phyloP scores from a whole-genome alignment of 2,329 filamentous ascomycete species.

The Penicillium psychrosexuale region DNA sequence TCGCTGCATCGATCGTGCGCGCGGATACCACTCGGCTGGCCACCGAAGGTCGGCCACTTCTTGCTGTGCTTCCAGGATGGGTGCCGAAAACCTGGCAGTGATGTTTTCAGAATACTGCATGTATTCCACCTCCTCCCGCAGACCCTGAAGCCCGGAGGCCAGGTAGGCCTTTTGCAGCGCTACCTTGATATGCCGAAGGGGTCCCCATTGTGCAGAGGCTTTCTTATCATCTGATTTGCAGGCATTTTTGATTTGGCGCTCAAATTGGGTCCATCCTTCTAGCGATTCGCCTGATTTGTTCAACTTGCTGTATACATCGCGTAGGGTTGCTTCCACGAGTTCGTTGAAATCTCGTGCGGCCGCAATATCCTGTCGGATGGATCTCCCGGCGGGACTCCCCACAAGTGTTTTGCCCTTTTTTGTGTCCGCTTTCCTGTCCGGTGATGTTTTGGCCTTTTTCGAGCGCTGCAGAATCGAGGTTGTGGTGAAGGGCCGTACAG shows the following conservation, averaged over 20 bases:
- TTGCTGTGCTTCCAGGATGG: slow-evolving; percentile 58
- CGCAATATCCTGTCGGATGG: slow-evolving; percentile 15
- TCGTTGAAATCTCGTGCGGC: slow-evolving; percentile 26
- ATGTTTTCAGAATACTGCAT: slow-evolving; percentile 66
- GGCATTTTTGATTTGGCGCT: slow-evolving; percentile 32
- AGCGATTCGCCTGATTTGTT: slow-evolving; percentile 15
- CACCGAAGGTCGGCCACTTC: slow-evolving; percentile 78
- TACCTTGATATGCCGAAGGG: slow-evolving; percentile 25
- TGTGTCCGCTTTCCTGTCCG: slow-evolving; percentile 7
- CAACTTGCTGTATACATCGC: slow-evolving; percentile 24
- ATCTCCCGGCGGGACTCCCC: background rate
- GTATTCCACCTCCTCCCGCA: slow-evolving; percentile 61
- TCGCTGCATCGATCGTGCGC: slow-evolving; percentile 73
- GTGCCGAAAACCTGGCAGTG: slow-evolving; percentile 55
- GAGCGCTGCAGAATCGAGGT: slow-evolving; percentile 27
- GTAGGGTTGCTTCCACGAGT: slow-evolving; percentile 28
- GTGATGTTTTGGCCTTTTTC: slow-evolving; percentile 11
- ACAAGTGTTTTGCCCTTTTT: slow-evolving; percentile 6
- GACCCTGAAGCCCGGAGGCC: slow-evolving; percentile 48
- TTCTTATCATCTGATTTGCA: slow-evolving; percentile 26
- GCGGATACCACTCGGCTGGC: slow-evolving; percentile 89
- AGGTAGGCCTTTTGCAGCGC: slow-evolving; percentile 60
- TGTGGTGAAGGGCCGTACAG: slow-evolving; percentile 32
- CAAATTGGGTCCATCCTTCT: slow-evolving; percentile 30
- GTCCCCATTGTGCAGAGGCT: slow-evolving; percentile 13